phyloP scores from a whole-genome alignment of 108 stramenopile genomes.

The Cylindrotheca closterium region DNA sequence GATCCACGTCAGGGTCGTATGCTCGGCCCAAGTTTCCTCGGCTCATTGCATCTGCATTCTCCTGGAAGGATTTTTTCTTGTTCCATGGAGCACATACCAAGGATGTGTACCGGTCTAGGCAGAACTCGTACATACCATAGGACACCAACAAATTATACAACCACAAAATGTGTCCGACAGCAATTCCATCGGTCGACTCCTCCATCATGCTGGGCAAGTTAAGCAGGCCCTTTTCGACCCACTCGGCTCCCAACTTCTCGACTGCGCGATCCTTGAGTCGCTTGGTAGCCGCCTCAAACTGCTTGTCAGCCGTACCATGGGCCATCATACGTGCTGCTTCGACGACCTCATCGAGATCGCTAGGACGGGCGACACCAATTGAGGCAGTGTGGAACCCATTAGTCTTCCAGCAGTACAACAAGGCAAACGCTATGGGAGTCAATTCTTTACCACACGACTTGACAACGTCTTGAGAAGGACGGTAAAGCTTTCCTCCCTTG shows the following conservation, averaged over 20 bases:
- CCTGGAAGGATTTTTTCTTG: constrained; percentile 26
- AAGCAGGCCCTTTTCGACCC: constrained; percentile 60
- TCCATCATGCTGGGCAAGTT: constrained; percentile 25
- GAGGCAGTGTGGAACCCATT: constrained; percentile 69
- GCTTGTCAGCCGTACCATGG: constrained; percentile 27
- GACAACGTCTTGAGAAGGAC: constrained; percentile 59
- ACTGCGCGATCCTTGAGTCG: constrained; percentile 52
- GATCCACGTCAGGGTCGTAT: constrained; percentile 52
- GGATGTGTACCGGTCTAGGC: constrained; percentile 60
- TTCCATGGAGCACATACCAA: constrained; percentile 7
- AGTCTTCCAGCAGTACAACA: constrained; percentile 29
- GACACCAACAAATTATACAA: constrained; percentile 70
- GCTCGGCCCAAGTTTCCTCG: constrained; percentile 5
- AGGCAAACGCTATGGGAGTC: constrained; percentile 48
- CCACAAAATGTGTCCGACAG: constrained; percentile 62
- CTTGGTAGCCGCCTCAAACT: constrained; percentile 26
- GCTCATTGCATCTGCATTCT: constrained; percentile 41
- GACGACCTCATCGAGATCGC: constrained; percentile 69
- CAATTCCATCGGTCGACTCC: constrained; percentile 5
- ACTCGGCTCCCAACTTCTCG: constrained; percentile 65
- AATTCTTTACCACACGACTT: constrained; percentile 62
- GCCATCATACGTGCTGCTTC: constrained; percentile 51
- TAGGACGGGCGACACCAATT: constrained; percentile 71
- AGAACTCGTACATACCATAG: constrained; percentile 74
- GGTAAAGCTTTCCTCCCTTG: constrained; percentile 85